Evolutionary conservation across 441 rosid genomes (phyloP).

Genomic region (Populus trichocarpa): DNA sequence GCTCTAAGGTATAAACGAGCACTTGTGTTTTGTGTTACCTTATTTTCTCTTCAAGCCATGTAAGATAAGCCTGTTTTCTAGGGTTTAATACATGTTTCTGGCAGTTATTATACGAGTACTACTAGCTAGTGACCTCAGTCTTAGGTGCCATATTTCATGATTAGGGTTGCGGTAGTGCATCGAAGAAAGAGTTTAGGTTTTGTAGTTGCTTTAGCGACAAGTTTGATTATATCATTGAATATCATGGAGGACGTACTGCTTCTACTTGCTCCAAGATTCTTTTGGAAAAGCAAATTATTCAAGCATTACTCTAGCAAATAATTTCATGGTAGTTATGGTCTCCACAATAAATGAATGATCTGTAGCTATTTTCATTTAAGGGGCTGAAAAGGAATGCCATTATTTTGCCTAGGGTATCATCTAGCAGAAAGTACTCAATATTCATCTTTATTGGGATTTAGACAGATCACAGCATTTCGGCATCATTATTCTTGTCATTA

Average conservation of each 20-base stretch:
- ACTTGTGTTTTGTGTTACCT: not conserved
- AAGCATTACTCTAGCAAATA: not conserved
- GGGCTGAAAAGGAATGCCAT: not conserved
- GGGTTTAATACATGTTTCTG: not conserved
- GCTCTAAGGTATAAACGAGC: slow-evolving; percentile 50
- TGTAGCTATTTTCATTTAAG: slow-evolving; percentile 5
- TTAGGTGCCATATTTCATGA: not conserved
- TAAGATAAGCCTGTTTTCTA: not conserved
- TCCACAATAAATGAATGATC: not conserved
- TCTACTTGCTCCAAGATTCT: not conserved
- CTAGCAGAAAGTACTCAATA: not conserved
- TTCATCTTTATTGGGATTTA: not conserved
- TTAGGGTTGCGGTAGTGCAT: not conserved
- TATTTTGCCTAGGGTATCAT: not conserved
- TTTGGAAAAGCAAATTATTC: too few relatives aligned
- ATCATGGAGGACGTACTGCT: too few relatives aligned
- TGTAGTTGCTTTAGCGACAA: not conserved
- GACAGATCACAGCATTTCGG: not conserved
- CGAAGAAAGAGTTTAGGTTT: too few relatives aligned
- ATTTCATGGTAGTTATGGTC: not conserved
- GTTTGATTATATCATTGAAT: not conserved
- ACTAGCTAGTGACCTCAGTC: not conserved
- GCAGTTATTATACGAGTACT: not conserved
- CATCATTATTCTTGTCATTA: not conserved
- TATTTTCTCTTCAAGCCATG: not conserved